phyloP scores from a whole-genome alignment of 2,329 filamentous ascomycete species.

The Xylariales sp. region DNA sequence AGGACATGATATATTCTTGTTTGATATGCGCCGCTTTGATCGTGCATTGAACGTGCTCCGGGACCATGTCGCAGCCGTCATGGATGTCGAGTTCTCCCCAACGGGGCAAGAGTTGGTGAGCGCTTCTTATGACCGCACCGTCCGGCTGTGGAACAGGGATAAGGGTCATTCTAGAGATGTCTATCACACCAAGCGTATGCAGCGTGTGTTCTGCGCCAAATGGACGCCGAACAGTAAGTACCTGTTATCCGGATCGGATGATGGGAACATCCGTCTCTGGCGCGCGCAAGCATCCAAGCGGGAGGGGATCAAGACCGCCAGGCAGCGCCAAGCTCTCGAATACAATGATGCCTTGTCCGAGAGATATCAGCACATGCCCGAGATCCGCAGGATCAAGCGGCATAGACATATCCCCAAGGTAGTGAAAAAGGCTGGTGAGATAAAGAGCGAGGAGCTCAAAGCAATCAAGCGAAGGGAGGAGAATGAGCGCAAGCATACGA shows the following conservation, averaged over 20 bases:
- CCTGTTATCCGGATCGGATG: conserved; percentile 79
- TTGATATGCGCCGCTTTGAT: conserved; percentile 89
- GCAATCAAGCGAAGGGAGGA: conserved; percentile 87
- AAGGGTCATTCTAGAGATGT: conserved; percentile 84
- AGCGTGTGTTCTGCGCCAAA: conserved; percentile 4
- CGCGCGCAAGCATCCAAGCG: conserved; percentile 78
- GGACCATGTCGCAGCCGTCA: conserved; percentile 63
- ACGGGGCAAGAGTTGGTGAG: conserved; percentile 92
- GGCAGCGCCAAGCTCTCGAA: conserved; percentile 82
- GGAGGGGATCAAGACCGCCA: conserved; percentile 78
- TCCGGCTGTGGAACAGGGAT: conserved; percentile 78
- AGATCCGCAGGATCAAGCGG: conserved; percentile 82
- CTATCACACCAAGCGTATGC: conserved; percentile 88
- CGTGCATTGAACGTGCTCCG: conserved; percentile 81
- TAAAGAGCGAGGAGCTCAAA: conserved; percentile 84
- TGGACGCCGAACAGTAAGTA: conserved; percentile 91
- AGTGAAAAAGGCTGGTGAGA: conserved; percentile 92
- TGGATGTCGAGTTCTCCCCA: conserved; percentile 93
- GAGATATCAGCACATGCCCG: conserved; percentile 91
- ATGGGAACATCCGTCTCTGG: conserved; percentile 84
- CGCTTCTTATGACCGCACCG: conserved; percentile 80
- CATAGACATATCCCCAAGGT: conserved; percentile 90
- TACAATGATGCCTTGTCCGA: conserved; percentile 83
- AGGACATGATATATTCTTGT: conserved; percentile 87
- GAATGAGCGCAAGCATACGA: conserved; percentile 88